Base-by-base conservation (phyloP, 176 grass and related monocot genomes). In the Stipa capillata region DNA sequence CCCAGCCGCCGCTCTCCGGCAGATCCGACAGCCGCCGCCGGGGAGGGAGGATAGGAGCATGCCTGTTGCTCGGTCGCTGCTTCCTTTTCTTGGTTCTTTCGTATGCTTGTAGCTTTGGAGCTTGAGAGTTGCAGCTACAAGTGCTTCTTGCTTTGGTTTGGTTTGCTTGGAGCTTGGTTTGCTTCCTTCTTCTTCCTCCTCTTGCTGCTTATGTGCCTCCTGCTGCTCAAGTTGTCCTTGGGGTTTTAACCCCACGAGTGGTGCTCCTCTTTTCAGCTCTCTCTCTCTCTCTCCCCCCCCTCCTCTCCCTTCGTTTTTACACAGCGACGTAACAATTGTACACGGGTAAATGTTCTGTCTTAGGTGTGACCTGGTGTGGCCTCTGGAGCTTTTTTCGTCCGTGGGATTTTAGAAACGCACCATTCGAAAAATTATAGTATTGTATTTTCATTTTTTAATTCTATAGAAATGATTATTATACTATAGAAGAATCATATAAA, bases 231-330 rank as follows among this genome's bases (percentile, higher is more conserved):
- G 53, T 69, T 85, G 47, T 87, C 67, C 90, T 90, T 71, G 87
- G 92, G 91, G 88, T 87, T 94, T 91, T 91, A 89, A 94, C 82
- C 88, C 83, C 92, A 91, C 88, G 92, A 94, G 88, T 86, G 83
- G 77, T 69, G 85, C 76, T 87, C 33, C 56, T 66, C 59, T 47
- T 31, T 64, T 45, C 78, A 62, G 32, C 32, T 37, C 43, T 56
- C 65, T 48, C 65, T 43, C n/a, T 20, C 47, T 6, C 45, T n/a
- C 53, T 28, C 65, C 18, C 8, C 4, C 34, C 18, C 27, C 66
- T 27, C 34, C 61, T 24, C 81, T 63, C 31, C 57, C 54, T 33
- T n/a, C n/a, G n/a, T n/a, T n/a, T n/a, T n/a, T n/a, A n/a, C n/a
- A n/a, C n/a, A n/a, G n/a, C n/a, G n/a, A n/a, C n/a, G n/a, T n/a